phyloP scores from a whole-genome alignment of 495 filamentous ascomycete species.

The Neurospora cerealis region DNA sequence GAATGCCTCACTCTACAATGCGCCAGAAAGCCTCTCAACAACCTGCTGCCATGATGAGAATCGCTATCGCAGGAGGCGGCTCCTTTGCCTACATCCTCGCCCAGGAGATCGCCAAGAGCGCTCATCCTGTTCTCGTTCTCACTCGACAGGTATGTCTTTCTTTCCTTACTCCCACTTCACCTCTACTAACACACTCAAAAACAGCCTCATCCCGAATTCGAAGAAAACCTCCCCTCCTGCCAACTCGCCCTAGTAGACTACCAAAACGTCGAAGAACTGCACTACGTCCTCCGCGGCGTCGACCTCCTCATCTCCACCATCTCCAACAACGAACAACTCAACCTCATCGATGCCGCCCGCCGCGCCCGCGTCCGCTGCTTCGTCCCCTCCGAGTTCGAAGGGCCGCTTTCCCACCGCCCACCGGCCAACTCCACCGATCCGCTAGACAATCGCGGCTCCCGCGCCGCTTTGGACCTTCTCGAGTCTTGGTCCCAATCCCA shows the following conservation, averaged over 20 bases:
- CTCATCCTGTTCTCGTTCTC: slow-evolving; percentile 58
- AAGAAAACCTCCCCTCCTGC: slow-evolving; percentile 35
- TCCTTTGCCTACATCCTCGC: slow-evolving; percentile 58
- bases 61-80: slow-evolving; percentile 64
- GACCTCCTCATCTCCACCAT: slow-evolving; percentile 70
- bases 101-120: slow-evolving; percentile 45
- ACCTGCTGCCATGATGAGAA: slow-evolving; percentile 46
- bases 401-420: slow-evolving; percentile 32
- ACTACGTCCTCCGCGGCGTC: slow-evolving; percentile 54
- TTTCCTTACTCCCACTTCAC: not conserved
- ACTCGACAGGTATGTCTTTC: slow-evolving; percentile 44
- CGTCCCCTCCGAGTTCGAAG: slow-evolving; percentile 69
- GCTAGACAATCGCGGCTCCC: slow-evolving; percentile 33
- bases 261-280: slow-evolving; percentile 41
- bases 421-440: slow-evolving; percentile 40
- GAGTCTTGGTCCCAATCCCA: slow-evolving; percentile 36
- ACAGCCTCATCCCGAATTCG: slow-evolving; percentile 26
- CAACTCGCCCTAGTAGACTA: slow-evolving; percentile 60
- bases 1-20: slow-evolving; percentile 19
- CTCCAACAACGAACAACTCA: slow-evolving; percentile 51
- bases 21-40: slow-evolving; percentile 20
- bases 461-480: slow-evolving; percentile 44
- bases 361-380: slow-evolving; percentile 54
- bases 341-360: slow-evolving; percentile 63
- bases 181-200: slow-evolving; percentile 1